Base-by-base conservation (phyloP, 2,329 filamentous ascomycete species). In the Corniculantispora saksenae region DNA sequence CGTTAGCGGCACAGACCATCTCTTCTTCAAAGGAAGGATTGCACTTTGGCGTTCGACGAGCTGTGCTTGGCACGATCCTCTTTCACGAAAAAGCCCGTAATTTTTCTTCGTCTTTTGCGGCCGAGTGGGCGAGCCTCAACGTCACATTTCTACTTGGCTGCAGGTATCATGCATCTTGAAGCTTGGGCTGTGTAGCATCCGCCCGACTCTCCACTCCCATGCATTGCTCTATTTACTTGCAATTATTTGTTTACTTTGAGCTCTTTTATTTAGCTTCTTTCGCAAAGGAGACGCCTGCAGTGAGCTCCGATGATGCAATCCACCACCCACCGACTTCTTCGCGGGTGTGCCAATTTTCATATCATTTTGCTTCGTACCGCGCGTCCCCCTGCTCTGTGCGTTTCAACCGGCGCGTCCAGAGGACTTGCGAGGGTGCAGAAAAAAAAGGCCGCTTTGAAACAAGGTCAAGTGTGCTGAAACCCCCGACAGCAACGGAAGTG, bases 1-100 rank as follows among this genome's bases (percentile, higher is more conserved):
- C 47, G 27, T 48, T 53, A 35, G 47, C n/a, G 59, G 47, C 59
- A 50, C 47, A 51, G 47, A 50, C 45, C 57, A 48, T 60, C 40
- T 48, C 29, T 10, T 47, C 27, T 45, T 21, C 23, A 10, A 15
- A 9, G 25, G 7, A 35, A 25, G 40, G 27, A 19, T 19, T 17
- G 29, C 29, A 12, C 57, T 21, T n/a, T 47, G 21, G 43, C 43
- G 38, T 43, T 35, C n/a, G 17, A 19, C 21, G 10, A 38, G 43
- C 3, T 43, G n/a, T 48, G 40, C 57, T 25, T 21, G 43, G 10
- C 58, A 17, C n/a, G 29, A 10, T 23, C 29, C 19, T 29, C 25
- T 10, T 32, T 17, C 53, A 6, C 21, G 32, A 27, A 12, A n/a
- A 27, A 27, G 12, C 32, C 27, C 32, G 51, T 4, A 29, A 38